Evolutionary conservation across 2,329 filamentous ascomycete genomes (phyloP).

Genomic region (Fusarium coicis): DNA sequence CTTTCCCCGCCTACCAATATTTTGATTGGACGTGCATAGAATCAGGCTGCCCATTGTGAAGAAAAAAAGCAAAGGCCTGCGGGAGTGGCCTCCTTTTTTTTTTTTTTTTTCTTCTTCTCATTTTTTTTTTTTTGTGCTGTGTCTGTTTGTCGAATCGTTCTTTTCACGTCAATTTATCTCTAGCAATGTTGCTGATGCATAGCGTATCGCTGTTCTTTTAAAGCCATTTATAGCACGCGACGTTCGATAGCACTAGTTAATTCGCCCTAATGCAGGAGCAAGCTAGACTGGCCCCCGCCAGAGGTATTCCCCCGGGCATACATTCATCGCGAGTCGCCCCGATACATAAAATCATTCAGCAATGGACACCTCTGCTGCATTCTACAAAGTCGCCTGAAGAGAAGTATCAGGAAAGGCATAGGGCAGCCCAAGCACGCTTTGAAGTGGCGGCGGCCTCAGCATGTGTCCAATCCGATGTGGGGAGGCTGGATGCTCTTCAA

Average conservation of each 20-base stretch:
- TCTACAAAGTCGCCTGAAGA: background rate
- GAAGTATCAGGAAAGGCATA: accelerated
- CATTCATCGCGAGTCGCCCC: background rate
- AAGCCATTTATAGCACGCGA: no score
- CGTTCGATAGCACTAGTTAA: background rate
- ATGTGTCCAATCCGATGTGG: accelerated
- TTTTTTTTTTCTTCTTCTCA: background rate
- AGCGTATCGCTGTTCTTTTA: background rate
- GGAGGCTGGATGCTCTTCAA: background rate
- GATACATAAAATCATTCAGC: background rate
- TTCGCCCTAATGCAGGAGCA: background rate
- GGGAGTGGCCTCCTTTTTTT: background rate
- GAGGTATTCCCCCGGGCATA: no score
- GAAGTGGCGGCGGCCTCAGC: background rate
- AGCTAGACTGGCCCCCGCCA: no score
- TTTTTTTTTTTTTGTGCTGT: background rate
- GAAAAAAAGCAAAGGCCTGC: background rate
- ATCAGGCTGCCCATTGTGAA: background rate
- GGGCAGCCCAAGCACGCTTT: background rate
- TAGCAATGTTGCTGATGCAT: no score
- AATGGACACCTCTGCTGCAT: background rate
- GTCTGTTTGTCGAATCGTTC: accelerated
- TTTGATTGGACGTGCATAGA: background rate
- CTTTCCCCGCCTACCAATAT: background rate
- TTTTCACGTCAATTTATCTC: accelerated